These are phyloP conservation scores for Coemansia sp. DNA, from an alignment of 192 early-diverging fungal species.

Conservation along the genomic window DNA sequence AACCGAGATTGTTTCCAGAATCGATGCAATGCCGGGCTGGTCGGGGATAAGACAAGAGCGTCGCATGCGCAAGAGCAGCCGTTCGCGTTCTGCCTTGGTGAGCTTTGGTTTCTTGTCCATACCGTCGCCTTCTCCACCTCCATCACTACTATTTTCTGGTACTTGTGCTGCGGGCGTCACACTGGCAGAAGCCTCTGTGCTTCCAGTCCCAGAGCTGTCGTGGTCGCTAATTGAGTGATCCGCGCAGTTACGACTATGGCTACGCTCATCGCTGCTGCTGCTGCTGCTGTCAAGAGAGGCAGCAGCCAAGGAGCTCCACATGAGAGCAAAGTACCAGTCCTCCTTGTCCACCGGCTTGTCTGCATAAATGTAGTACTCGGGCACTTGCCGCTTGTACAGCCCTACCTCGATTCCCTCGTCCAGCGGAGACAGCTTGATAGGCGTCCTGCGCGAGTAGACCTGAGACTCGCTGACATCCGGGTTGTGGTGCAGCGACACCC, in stretches of 20 bases:
- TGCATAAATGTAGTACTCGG: constrained; percentile 62
- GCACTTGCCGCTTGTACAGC: constrained; percentile 32
- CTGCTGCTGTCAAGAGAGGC: constrained; percentile 24
- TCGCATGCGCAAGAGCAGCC: constrained; percentile 30
- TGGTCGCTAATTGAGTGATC: background rate
- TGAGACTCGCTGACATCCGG: constrained; percentile 62
- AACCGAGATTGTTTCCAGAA: constrained; percentile 35
- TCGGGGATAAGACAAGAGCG: constrained; percentile 45
- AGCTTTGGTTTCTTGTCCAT: background rate
- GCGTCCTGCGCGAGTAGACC: constrained; percentile 62
- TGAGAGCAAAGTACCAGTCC: constrained; percentile 85
- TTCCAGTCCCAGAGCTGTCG: background rate
- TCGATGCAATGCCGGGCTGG: constrained; percentile 22
- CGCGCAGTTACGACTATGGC: background rate
- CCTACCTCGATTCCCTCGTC: constrained; percentile 17
- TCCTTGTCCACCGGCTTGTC: constrained; percentile 77
- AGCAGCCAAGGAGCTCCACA: constrained; percentile 62
- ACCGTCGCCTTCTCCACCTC: background rate
- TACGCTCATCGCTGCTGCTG: constrained; percentile 15
- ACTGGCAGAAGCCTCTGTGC: background rate
- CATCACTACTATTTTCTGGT: background rate
- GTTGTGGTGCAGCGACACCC: constrained; percentile 60
- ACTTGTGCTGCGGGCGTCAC: constrained; percentile 1
- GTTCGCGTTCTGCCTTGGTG: constrained; percentile 23
- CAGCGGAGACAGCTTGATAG: constrained; percentile 52